phyloP scores from a whole-genome alignment of 2,329 filamentous ascomycete species.

The Venturia carpophila region DNA sequence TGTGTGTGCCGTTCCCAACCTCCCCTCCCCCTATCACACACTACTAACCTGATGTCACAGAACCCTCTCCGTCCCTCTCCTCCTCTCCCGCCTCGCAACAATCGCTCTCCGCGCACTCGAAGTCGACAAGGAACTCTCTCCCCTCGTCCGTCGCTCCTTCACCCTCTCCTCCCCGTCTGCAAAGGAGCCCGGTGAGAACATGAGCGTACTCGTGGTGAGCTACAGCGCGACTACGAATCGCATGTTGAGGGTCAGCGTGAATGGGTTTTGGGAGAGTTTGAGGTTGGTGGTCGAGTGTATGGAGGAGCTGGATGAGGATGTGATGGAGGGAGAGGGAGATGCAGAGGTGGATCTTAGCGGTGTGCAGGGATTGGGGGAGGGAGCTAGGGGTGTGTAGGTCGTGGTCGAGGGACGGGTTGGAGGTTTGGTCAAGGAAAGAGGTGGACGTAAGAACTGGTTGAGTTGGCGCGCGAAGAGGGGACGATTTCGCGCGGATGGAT shows the following conservation, averaged over 20 bases:
- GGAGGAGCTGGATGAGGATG: slow-evolving; percentile 81
- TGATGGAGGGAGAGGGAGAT: slow-evolving; percentile 47
- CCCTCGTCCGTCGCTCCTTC: slow-evolving; percentile 68
- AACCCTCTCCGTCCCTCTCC: slow-evolving; percentile 54
- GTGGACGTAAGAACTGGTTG: too few species aligned
- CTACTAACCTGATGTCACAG: neutral
- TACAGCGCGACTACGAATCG: slow-evolving; percentile 89
- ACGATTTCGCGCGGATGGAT: too few species aligned
- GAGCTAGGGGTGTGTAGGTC: slow-evolving; percentile 8
- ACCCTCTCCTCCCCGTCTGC: slow-evolving; percentile 37
- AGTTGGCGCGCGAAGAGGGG: too few species aligned
- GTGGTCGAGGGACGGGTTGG: neutral
- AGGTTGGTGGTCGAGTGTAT: slow-evolving; percentile 80
- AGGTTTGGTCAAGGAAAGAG: neutral
- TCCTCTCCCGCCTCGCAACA: slow-evolving; percentile 66
- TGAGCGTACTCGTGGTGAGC: slow-evolving; percentile 55
- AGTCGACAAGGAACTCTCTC: slow-evolving; percentile 84
- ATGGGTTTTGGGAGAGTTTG: slow-evolving; percentile 90
- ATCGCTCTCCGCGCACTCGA: slow-evolving; percentile 67
- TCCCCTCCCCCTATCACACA: neutral
- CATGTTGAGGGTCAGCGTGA: slow-evolving; percentile 93
- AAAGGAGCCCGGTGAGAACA: slow-evolving; percentile 16
- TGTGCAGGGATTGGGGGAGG: slow-evolving; percentile 15
- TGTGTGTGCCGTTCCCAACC: slow-evolving; percentile 15
- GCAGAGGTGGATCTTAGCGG: slow-evolving; percentile 30